Percentiles rank a stretch among this genome's conserved stretches.
Conservation (phyloP, 1,139 yeast species). For the Taiozyma onychis region DNA sequence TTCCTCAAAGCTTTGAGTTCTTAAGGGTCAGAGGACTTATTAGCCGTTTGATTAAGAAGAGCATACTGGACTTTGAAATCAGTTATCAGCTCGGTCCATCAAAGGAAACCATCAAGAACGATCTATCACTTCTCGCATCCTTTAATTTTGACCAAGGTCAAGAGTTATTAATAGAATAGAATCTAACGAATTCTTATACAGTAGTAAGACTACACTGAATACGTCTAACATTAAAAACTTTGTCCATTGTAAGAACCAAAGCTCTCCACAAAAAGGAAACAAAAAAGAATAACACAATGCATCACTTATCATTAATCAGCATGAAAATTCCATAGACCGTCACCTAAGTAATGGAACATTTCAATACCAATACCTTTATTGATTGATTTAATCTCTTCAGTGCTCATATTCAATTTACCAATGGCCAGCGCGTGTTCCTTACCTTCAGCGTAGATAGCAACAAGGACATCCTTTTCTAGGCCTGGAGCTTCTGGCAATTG, state of each 20-base stretch:
- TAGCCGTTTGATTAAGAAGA: slow-evolving; percentile 13
- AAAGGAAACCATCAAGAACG: slow-evolving; percentile 27
- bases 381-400: slow-evolving; percentile 76
- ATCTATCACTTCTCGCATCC: slow-evolving; percentile 33
- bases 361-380: slow-evolving; percentile 93
- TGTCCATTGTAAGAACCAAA: not conserved
- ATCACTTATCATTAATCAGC: slow-evolving; percentile 26
- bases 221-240: not conserved
- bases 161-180: slow-evolving; percentile 2
- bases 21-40: slow-evolving; percentile 27
- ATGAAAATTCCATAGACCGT: slow-evolving; percentile 72
- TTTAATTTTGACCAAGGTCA: slow-evolving; percentile 25
- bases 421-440: slow-evolving; percentile 88
- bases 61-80: slow-evolving; percentile 23
- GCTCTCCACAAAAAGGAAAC: not conserved
- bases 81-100: slow-evolving; percentile 18
- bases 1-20: slow-evolving; percentile 10
- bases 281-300: not conserved
- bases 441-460: slow-evolving; percentile 86
- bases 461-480: slow-evolving; percentile 60
- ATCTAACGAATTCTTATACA: not conserved
- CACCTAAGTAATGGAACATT: slow-evolving; percentile 80
- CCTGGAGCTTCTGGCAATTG: slow-evolving; percentile 65
- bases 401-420: slow-evolving; percentile 82
- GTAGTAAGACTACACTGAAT: too few relatives aligned